A percentile compares a stretch with the other conserved stretches of the same genome.
Evolutionary conservation across 192 early-diverging fungal species (phyloP).

Genomic region (Nowakowskiella sp.): DNA sequence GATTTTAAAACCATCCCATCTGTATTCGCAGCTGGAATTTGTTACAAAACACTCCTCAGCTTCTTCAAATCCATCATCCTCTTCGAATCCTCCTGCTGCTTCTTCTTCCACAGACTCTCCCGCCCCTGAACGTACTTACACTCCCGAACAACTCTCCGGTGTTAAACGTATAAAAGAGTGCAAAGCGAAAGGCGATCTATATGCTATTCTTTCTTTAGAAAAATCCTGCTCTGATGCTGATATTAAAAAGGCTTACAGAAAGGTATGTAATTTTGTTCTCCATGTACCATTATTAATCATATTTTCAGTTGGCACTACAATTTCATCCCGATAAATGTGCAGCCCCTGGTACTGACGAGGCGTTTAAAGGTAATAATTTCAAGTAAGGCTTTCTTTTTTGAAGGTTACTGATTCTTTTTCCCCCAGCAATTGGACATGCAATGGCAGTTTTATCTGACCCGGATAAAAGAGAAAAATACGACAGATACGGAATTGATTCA

Average conservation of each 20-base stretch:
- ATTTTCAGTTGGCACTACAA: slow-evolving; percentile 66
- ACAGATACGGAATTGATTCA: slow-evolving; percentile 71
- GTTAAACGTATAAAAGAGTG: slow-evolving; percentile 69
- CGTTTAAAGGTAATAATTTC: slow-evolving; percentile 73
- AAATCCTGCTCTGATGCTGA: slow-evolving; percentile 70
- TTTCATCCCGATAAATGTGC: slow-evolving; percentile 96
- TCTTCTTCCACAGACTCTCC: slow-evolving; percentile 13
- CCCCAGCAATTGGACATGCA: slow-evolving; percentile 77
- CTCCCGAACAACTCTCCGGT: slow-evolving; percentile 66
- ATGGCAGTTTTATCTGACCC: slow-evolving; percentile 81
- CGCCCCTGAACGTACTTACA: slow-evolving; percentile 50
- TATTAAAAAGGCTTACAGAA: slow-evolving; percentile 91
- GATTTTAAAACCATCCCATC: slow-evolving; percentile 10
- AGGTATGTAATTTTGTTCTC: slow-evolving; percentile 40
- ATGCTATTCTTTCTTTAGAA: slow-evolving; percentile 68
- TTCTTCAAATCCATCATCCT: too few relatives aligned
- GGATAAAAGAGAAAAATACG: slow-evolving; percentile 78
- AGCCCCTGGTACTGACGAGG: slow-evolving; percentile 91
- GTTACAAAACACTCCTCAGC: slow-evolving; percentile 1
- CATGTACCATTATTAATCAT: slow-evolving; percentile 3
- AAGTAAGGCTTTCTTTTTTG: neutral
- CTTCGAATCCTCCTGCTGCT: too few relatives aligned
- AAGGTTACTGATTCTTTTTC: neutral
- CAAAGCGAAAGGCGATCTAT: slow-evolving; percentile 66
- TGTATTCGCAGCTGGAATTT: too few relatives aligned